Base-by-base conservation (phyloP, 495 filamentous ascomycete genomes). In the Penicillium salamii region DNA sequence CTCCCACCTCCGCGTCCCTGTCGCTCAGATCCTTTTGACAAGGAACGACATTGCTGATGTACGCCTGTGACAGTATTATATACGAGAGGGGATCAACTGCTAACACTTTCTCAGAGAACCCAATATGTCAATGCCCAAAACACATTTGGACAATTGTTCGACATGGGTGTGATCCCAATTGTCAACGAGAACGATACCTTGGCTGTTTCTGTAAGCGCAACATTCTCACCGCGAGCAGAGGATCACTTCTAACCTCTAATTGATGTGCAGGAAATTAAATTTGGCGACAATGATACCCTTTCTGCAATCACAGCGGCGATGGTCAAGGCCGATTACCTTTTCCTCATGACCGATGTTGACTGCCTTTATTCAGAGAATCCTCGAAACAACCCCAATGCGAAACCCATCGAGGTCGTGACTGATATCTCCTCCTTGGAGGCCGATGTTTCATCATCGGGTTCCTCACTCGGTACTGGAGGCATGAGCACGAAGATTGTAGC, bases 121-220 rank as follows among this genome's bases (percentile, higher is more conserved):
- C 86, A 96, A 80, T 98, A 97, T 69, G 78, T 90, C 52, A 97
- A 97, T 72, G 93, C 93, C 1, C 89, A 95, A 69, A 97, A 95
- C 59, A 97, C 93, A 1, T 85, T 98, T 53, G 74, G 80, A 29
- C 90, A 96, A 67, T 77, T 98, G 17, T 76, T 98, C 28, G 83
- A 89, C 50, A 96, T 97, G 93, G 90, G 90, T 1, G 91, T 97
- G 11, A 93, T 98, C 51, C 95, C 93, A 2, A 96, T 98, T 54
- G 93, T 98, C 50, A 98, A 98, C 58, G 93, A 98, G 68, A 98
- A 98, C 66, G 93, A 98, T 67, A 98, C 95, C 5, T 70, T 98
- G 36, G 89, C 91, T 34, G 93, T 98, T 61, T 86, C 92, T 37
- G 81, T 84, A 74, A 17, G 72, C 46, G 28, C 8, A 12, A 13